A percentile compares a stretch with the other conserved stretches of the same genome.
Evolutionary conservation across 2,329 filamentous ascomycete genomes (phyloP).

Genomic region (Pseudofabraea citricarpa): DNA sequence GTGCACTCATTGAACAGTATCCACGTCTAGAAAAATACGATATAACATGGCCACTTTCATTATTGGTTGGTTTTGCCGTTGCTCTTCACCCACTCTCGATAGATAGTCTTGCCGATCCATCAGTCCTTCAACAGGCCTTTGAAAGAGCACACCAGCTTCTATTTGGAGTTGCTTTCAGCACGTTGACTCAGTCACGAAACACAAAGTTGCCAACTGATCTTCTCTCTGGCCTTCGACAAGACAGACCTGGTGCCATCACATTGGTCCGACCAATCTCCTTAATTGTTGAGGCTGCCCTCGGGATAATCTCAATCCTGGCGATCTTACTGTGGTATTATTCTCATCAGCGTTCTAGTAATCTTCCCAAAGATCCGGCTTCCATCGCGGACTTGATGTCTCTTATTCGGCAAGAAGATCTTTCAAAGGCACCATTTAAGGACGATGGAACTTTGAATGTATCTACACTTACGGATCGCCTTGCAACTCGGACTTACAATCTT

Average conservation of each 20-base stretch:
- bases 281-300: conserved; percentile 21
- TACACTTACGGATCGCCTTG: not conserved
- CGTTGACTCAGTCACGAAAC: conserved; percentile 1
- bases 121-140: conserved; percentile 29
- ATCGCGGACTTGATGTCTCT: conserved; percentile 22
- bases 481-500: not conserved
- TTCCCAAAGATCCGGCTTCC: conserved; percentile 23
- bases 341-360: conserved; percentile 12
- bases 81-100: conserved; percentile 20
- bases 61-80: conserved; percentile 35
- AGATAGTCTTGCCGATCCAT: conserved; percentile 30
- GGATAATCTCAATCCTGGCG: conserved; percentile 13
- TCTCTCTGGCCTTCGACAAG: not conserved
- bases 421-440: not conserved
- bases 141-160: conserved; percentile 36
- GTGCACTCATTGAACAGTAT: conserved; percentile 14
- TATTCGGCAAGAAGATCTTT: conserved; percentile 2
- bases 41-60: conserved; percentile 19
- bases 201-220: not conserved
- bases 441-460: conserved; percentile 1
- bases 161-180: conserved; percentile 29
- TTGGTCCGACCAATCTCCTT: conserved; percentile 21
- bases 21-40: conserved; percentile 14
- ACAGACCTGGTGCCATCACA: conserved; percentile 12
- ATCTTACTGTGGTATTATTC: conserved; percentile 13